Conservation (phyloP, 805 yeast genomes). For the Martiniozyma abietophila region DNA sequence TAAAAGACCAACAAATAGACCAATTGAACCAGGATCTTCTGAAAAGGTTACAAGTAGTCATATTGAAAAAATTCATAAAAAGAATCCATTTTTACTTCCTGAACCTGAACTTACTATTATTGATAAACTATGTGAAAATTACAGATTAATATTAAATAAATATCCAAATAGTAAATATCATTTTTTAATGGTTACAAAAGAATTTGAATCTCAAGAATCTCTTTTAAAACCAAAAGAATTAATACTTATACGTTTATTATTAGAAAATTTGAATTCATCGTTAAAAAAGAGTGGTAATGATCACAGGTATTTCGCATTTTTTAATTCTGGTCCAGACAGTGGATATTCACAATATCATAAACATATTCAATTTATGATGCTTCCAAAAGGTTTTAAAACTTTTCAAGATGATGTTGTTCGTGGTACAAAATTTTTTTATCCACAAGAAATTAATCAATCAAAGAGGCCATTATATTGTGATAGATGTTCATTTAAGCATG, state of each 20-base stretch:
- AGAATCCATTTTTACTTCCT: slow-evolving; percentile 73
- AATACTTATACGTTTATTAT: slow-evolving; percentile 43
- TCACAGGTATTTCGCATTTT: slow-evolving; percentile 65
- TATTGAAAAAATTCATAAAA: slow-evolving; percentile 25
- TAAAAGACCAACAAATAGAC: slow-evolving; percentile 28
- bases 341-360: slow-evolving; percentile 96
- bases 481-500: slow-evolving; percentile 75
- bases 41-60: slow-evolving; percentile 30
- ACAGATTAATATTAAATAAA: slow-evolving; percentile 71
- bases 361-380: slow-evolving; percentile 76
- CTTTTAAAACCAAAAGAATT: slow-evolving; percentile 70
- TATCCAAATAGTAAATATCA: slow-evolving; percentile 79
- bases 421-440: slow-evolving; percentile 41
- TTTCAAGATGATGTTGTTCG: slow-evolving; percentile 46
- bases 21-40: slow-evolving; percentile 23
- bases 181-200: slow-evolving; percentile 66
- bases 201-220: slow-evolving; percentile 60
- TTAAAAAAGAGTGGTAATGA: slow-evolving; percentile 24
- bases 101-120: slow-evolving; percentile 65
- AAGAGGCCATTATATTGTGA: slow-evolving; percentile 53
- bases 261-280: slow-evolving; percentile 38
- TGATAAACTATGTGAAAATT: slow-evolving; percentile 40
- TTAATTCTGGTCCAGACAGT: slow-evolving; percentile 77
- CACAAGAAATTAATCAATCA: slow-evolving; percentile 30
- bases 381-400: slow-evolving; percentile 51